Evolutionary conservation across 257 asterid genomes (phyloP), one percentile per base, ranked within the genome.

Genomic region (Solanum medicagineum): DNA sequence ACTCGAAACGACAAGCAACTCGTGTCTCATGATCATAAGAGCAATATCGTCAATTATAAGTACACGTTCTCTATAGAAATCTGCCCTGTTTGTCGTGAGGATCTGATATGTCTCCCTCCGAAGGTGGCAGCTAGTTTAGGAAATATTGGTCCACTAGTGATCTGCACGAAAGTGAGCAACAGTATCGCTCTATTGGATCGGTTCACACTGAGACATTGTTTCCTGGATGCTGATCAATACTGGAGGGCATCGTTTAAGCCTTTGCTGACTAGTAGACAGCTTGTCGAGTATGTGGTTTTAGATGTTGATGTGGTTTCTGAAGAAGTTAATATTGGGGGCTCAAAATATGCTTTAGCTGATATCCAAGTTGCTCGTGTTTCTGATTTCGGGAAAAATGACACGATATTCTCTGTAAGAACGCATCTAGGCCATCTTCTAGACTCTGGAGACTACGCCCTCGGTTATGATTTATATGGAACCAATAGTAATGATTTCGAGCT

Each of bases 311-410:
- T 81, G 17, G 81, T 86, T 80, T 85, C 89, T 10, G 85, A 88
- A 4, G 92, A 89, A 88, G 90, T 89, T 55, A 88, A 59, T 60
- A 57, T 84, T 69, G 89, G 93, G 79, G 94, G 94, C 2, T 69
- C 56, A 19, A 88, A 55, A 69, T 88, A 71, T 63, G 85, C 77
- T 68, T 70, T 91, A 62, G 93, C 93, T 32, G 93, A 90, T 11
- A 92, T 90, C 42, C 92, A 90, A 57, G 91, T 90, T 22, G 95
- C 94, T 53, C 94, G 92, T 22, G 89, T 91, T 15, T 89, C 94
- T 0, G 94, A 91, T 90, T 89, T 88, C 49, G 93, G 93, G 45
- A 88, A 89, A 16, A 77, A 77, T 53, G 83, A 77, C 42, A 51
- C 26, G 0, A 88, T 87, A 22, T 91, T 91, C 82, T 85, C 83